Percentiles rank a stretch among this genome's conserved stretches.
These are phyloP conservation scores for Grigorovia yakushimaensis DNA, from an alignment of 805 yeast species.

Conservation along the genomic window DNA sequence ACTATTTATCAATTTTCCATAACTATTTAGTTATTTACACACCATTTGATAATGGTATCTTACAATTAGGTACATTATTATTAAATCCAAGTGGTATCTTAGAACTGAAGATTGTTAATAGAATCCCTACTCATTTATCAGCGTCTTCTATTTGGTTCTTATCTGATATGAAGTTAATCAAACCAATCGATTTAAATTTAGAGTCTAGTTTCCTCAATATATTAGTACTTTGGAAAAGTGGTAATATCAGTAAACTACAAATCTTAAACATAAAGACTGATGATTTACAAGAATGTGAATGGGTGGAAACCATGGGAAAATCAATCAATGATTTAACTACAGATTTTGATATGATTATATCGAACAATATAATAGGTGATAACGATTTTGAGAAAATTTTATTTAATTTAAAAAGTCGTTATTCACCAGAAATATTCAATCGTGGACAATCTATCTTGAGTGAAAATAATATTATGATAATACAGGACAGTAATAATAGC, in stretches of 20 bases:
- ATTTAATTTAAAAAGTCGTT: conserved; percentile 38
- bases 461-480: conserved; percentile 16
- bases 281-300: conserved; percentile 13
- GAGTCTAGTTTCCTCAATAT: conserved; percentile 25
- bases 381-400: conserved; percentile 31
- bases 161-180: conserved; percentile 20
- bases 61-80: conserved; percentile 32
- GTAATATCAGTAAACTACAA: conserved; percentile 41
- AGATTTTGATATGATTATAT: conserved; percentile 35
- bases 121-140: conserved; percentile 19
- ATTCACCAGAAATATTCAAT: conserved; percentile 45
- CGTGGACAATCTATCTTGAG: conserved; percentile 31
- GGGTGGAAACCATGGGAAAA: conserved; percentile 22
- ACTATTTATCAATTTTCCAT: conserved; percentile 29
- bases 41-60: conserved; percentile 37
- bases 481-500: conserved; percentile 16
- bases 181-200: conserved; percentile 16
- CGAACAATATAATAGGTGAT: conserved; percentile 34
- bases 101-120: conserved; percentile 6
- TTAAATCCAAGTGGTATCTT: conserved; percentile 10
- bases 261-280: conserved; percentile 25
- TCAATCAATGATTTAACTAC: conserved; percentile 26
- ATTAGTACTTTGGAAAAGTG: conserved; percentile 54
- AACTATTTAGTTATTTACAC: conserved; percentile 30
- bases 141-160: conserved; percentile 26